Base-by-base conservation (phyloP, 805 yeast species). In the Lipomyces orientalis region DNA sequence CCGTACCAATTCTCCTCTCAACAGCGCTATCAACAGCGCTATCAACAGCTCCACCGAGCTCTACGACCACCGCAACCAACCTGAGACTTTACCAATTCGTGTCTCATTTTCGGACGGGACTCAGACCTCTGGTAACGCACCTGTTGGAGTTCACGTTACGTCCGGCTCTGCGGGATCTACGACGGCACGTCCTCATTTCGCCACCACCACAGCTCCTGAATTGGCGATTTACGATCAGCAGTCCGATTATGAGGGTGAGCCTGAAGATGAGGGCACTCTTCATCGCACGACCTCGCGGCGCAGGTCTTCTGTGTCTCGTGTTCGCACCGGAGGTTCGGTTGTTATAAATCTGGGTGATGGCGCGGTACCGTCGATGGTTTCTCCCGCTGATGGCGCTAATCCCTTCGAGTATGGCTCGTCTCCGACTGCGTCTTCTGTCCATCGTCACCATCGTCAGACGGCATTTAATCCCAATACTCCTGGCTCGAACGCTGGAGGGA, bases 21-120 rank as follows among this genome's bases (percentile, higher is more conserved):
- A 43, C 29, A 19, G 14, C 37, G 34, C 19, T 7, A 16, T 61
- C 25, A 58, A 43, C 29, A 19, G 14, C 37, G 34, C 19, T 7
- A 16, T 43, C 22, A 19, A 19, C 10, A 46, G 68, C 19, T 60
- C 68, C 19, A 62, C 54, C 61, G 83, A 77, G 62, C 75, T 84
- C 46, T 78, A 83, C 68, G 87, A 84, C 73, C 87, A 84, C 72
- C 81, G 87, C 67, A 79, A 81, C 71, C 86, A 84, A 70, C 80
- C 83, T 3, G 83, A 81, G 67, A 75, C 82, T 33, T 65, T 80
- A 29, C 82, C 82, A 2, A 74, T 79, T 14, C 78, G 82, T 33
- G 63, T 62, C 16, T 68, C 73, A 14, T 62, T 70, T 60, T 70
- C 71, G 16, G 65, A 64, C 29, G 31, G 46, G n/a, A 52, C 37